These are phyloP conservation scores for Globisporangium paroecandrum DNA, from an alignment of 352 stramenopile genomes.

Conservation along the genomic window DNA sequence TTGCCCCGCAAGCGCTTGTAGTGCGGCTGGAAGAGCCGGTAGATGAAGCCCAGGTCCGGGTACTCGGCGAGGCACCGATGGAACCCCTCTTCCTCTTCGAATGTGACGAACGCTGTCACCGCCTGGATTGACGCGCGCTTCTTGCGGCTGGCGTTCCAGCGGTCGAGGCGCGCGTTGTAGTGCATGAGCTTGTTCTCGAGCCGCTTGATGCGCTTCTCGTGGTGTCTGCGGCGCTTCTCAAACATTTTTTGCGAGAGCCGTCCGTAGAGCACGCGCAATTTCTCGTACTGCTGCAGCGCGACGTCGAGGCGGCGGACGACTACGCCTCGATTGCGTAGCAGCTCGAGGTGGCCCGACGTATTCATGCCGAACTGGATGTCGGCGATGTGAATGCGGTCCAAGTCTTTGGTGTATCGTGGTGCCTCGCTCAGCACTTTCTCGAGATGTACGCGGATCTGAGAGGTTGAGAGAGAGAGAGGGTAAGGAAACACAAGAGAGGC, in stretches of 20 bases:
- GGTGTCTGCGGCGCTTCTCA: slow-evolving; percentile 33
- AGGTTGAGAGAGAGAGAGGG: neutral
- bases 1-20: slow-evolving; percentile 68
- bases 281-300: slow-evolving; percentile 61
- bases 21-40: slow-evolving; percentile 67
- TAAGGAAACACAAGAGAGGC: neutral
- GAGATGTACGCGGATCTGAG: slow-evolving; percentile 60
- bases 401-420: slow-evolving; percentile 43
- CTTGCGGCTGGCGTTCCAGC: slow-evolving; percentile 22
- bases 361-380: slow-evolving; percentile 81
- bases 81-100: slow-evolving; percentile 79
- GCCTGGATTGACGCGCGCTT: slow-evolving; percentile 32
- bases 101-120: slow-evolving; percentile 81
- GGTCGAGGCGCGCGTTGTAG: slow-evolving; percentile 39
- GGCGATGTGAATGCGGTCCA: slow-evolving; percentile 63
- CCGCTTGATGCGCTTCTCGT: slow-evolving; percentile 41
- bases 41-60: slow-evolving; percentile 63
- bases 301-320: slow-evolving; percentile 65
- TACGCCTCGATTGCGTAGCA: slow-evolving; percentile 55
- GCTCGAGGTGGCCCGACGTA: slow-evolving; percentile 51
- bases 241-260: slow-evolving; percentile 41
- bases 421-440: slow-evolving; percentile 55
- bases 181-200: slow-evolving; percentile 43
- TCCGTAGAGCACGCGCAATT: slow-evolving; percentile 51
- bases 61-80: slow-evolving; percentile 79